phyloP scores from a whole-genome alignment of 177 flowering plant species.

The Vitis hybrid region DNA sequence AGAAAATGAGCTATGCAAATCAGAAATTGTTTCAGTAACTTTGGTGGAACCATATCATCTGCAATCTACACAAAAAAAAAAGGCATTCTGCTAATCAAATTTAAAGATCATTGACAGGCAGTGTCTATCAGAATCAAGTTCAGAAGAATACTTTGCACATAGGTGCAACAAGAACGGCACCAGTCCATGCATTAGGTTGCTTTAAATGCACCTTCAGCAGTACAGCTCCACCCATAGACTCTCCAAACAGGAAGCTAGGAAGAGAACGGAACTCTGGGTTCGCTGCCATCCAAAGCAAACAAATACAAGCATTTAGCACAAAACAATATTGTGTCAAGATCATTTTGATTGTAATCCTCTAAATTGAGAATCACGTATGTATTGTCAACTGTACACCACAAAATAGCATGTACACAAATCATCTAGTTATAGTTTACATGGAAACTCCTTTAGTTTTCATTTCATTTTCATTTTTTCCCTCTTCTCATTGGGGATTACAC shows the following conservation, averaged over 20 bases:
- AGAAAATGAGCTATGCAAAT: slow-evolving; percentile 69
- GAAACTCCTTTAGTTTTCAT: too few species aligned
- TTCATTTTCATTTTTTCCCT: too few species aligned
- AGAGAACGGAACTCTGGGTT: slow-evolving; percentile 49
- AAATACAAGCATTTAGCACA: slow-evolving; percentile 2
- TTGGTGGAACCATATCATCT: slow-evolving; percentile 87
- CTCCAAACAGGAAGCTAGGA: slow-evolving; percentile 83
- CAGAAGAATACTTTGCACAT: slow-evolving; percentile 86
- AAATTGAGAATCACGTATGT: too few species aligned
- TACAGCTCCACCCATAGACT: slow-evolving; percentile 99
- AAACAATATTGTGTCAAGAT: background rate
- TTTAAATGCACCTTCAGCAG: slow-evolving; percentile 88
- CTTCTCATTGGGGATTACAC: too few species aligned
- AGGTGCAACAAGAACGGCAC: slow-evolving; percentile 94
- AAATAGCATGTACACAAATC: too few species aligned
- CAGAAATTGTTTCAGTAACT: slow-evolving; percentile 52
- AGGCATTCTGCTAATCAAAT: slow-evolving; percentile 6
- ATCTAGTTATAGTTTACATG: too few species aligned
- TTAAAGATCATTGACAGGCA: slow-evolving; percentile 2
- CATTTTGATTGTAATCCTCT: background rate
- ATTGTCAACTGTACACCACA: too few species aligned
- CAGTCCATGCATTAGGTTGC: slow-evolving; percentile 84
- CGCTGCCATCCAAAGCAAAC: slow-evolving; percentile 45
- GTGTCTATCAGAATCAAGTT: slow-evolving; percentile 2
- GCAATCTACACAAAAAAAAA: slow-evolving; percentile 60